Base-by-base conservation (phyloP, 768 basidiomycete genomes). In the Suillus occidentalis region DNA sequence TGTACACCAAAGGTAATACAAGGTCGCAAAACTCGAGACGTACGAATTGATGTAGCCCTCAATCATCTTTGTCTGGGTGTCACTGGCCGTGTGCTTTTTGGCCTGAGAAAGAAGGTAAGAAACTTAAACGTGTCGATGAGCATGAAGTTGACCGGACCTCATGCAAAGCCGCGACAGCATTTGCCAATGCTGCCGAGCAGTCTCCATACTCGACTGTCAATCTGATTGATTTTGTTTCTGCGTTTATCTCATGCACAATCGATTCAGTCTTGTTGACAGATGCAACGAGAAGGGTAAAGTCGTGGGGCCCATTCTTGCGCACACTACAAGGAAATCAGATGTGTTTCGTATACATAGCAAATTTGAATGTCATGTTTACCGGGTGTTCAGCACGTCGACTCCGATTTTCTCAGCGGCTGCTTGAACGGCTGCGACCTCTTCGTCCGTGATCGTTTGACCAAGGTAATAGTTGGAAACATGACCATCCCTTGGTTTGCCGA, bases 381-480 rank as follows among this genome's bases (percentile, higher is more conserved):
- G 87, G 12, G 94, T 95, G 73, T 95, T 95, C 65, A 94, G 73
- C 12, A 92, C 83, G 66, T 92, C 89, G 58, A 95, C 74, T n/a
- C 83, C 85, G 36, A 90, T 80, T 66, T 85, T 86, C 76, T 95
- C 94, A 3, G 91, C 89, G 1, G 87, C 87, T 9, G 79, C 80
- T 73, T 95, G 94, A 28, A 95, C 84, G 1, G 83, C 82, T 28
- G 87, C 86, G 7, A 94, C 92, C 72, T 95, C 94, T 0, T 86
- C 85, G 65, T 94, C 90, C n/a, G 84, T 82, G 25, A 90, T 86
- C 12, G 83, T 73, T 65, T 90, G 83, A 1, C 92, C 92, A 34
- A 89, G 85, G 72, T 96, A 96, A 75, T 95, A 96, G 73, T 94
- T 92, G 37, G 89, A 91, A 61, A 92, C 73, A 65, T 95, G 92